These are phyloP conservation scores for Aspergillus luchuensis DNA, from an alignment of 2,329 filamentous ascomycete genomes.

Conservation along the genomic window DNA sequence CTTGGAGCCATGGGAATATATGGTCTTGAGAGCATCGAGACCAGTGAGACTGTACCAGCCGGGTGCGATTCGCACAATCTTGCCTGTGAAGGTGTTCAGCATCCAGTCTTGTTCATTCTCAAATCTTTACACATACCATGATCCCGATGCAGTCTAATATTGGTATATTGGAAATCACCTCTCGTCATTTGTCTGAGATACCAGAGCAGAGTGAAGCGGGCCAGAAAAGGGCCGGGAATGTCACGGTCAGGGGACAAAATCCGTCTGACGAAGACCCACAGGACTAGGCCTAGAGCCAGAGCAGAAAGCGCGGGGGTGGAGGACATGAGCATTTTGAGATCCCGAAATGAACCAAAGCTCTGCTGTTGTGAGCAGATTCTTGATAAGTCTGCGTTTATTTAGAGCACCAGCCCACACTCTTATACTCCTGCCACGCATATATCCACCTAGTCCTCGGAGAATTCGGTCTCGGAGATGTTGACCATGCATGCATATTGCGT, in stretches of 20 bases:
- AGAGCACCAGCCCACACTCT: no score
- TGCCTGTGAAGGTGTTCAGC: conserved; percentile 24
- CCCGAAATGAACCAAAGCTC: not conserved
- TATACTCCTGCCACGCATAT: no score
- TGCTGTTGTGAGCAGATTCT: not conserved
- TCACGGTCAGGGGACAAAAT: conserved; percentile 32
- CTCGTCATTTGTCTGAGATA: conserved; percentile 69
- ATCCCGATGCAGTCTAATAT: conserved; percentile 67
- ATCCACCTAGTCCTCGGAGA: no score
- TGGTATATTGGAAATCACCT: conserved; percentile 66
- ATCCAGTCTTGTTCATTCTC: no score
- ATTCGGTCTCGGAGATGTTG: no score
- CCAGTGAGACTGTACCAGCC: conserved; percentile 72
- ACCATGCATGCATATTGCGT: no score
- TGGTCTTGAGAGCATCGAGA: conserved; percentile 71
- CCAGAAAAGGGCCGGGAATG: conserved; percentile 67
- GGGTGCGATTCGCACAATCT: conserved; percentile 73
- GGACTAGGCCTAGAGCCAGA: not conserved
- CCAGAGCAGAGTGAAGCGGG: conserved; percentile 73
- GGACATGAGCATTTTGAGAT: not conserved
- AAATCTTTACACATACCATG: conserved; percentile 52
- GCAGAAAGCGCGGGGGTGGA: not conserved
- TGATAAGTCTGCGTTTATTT: not conserved
- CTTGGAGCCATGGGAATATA: conserved; percentile 57
- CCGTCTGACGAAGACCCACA: not conserved